Evolutionary conservation across 176 grass and related monocot genomes (phyloP).

Genomic region (Bothriochloa decipiens): DNA sequence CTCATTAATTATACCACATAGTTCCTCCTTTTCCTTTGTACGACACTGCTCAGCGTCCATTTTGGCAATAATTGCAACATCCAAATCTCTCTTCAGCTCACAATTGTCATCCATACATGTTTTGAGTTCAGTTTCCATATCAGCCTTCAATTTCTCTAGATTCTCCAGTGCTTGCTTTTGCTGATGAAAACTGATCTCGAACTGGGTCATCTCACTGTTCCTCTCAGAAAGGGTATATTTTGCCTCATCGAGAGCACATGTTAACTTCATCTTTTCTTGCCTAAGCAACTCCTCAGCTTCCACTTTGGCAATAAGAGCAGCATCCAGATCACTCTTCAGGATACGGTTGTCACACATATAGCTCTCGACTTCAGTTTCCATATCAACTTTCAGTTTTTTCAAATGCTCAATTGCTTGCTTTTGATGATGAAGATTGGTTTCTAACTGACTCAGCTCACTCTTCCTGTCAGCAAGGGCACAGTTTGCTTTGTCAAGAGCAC

Average conservation of each 20-base stretch:
- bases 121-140: conserved; percentile 49
- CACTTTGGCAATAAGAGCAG: conserved; percentile 44
- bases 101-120: conserved; percentile 43
- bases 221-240: conserved; percentile 47
- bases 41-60: conserved; percentile 39
- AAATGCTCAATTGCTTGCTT: conserved; percentile 45
- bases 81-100: conserved; percentile 47
- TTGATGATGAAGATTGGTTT: conserved; percentile 51
- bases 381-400: conserved; percentile 46
- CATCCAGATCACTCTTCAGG: conserved; percentile 54
- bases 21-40: conserved; percentile 52
- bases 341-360: conserved; percentile 36
- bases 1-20: conserved; percentile 45
- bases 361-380: conserved; percentile 51
- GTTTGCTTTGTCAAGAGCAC: conserved; percentile 58
- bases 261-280: conserved; percentile 55
- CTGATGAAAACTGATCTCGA: conserved; percentile 35
- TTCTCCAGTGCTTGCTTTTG: conserved; percentile 43
- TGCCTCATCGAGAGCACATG: conserved; percentile 40
- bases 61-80: conserved; percentile 50
- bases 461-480: conserved; percentile 46
- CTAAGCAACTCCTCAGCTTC: conserved; percentile 44
- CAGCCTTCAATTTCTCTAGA: conserved; percentile 50
- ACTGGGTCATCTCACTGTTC: conserved; percentile 45
- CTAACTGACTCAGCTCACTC: conserved; percentile 41